Base-by-base conservation (phyloP, 148 eudicot species). In the Rhododendron simsii region DNA sequence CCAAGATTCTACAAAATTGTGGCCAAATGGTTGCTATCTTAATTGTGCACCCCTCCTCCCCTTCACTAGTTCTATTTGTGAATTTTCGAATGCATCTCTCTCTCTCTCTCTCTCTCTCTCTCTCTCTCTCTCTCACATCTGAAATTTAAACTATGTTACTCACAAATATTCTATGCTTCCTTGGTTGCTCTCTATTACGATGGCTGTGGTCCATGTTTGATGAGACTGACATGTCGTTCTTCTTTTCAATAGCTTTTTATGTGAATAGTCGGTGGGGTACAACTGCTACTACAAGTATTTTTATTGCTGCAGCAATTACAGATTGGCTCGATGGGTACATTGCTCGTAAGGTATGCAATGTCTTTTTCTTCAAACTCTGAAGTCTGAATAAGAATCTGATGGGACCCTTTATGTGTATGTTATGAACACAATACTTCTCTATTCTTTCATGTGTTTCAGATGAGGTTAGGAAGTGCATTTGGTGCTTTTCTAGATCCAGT, bases 311-410 rank as follows among this genome's bases (percentile, higher is more conserved):
- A 74, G 95, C 99, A 82, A 89, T 95, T 84, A 97, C 99, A 28
- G 98, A 97, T 92, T 97, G 99, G 99, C 98, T 97, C 87, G 99
- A 97, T 90, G 99, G 99, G 53, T 95, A 95, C 88, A 92, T 97
- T 93, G 99, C 99, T 74, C 87, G 99, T 71, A 95, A 90, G 96
- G 99, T 97, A 88, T 83, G 21, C 53, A 35, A n/a, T 86, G 33
- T 71, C 73, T 67, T 39, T 84, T 10, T 69, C 26, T 80, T 61
- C 81, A 30, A 28, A 44, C 28, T 79, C 83, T 18, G 44, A 79
- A 51, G 35, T 47, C 28, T 53, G 18, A 15, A 55, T 57, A 28
- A 61, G 50, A 55, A 53, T 87, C 57, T 80, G 57, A 30, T 57
- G 15, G n/a, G 86, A 69, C 45, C 9, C 5, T 84, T 5, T 82